Percentiles rank a stretch among this genome's conserved stretches.
Conservation (phyloP, 495 filamentous ascomycete genomes). For the Hypoxylon trugodes region DNA sequence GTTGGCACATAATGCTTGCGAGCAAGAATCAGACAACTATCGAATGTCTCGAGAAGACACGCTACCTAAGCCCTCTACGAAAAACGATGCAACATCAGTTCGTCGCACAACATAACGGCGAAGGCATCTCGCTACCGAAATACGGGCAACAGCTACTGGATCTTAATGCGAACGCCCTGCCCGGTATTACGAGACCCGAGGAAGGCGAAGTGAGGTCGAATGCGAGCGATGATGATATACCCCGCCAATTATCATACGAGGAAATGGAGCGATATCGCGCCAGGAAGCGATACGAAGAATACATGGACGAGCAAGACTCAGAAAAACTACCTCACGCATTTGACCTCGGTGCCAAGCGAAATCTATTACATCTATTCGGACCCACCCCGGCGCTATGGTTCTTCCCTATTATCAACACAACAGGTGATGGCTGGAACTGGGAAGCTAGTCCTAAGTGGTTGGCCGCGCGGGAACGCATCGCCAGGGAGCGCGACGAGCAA, state of each 20-base stretch:
- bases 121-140: constrained; percentile 61
- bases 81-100: constrained; percentile 71
- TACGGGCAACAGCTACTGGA: constrained; percentile 81
- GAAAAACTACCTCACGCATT: constrained; percentile 92
- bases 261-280: constrained; percentile 75
- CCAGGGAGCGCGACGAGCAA: constrained; percentile 66
- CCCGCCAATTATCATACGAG: constrained; percentile 64
- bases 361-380: constrained; percentile 87
- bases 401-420: constrained; percentile 83
- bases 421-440: constrained; percentile 95
- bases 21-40: constrained; percentile 86
- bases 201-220: constrained; percentile 71
- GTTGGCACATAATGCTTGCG: constrained; percentile 90
- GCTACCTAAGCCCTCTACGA: constrained; percentile 83
- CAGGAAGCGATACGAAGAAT: constrained; percentile 80
- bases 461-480: constrained; percentile 68
- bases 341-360: constrained; percentile 81
- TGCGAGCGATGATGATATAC: constrained; percentile 13
- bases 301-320: constrained; percentile 86
- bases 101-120: constrained; percentile 60
- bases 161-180: constrained; percentile 84
- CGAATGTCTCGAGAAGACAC: constrained; percentile 91
- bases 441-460: constrained; percentile 79
- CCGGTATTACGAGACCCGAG: constrained; percentile 78
- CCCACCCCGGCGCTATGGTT: constrained; percentile 72